Conservation (phyloP, 148 eudicot species). For the Polygonum maritimum region DNA sequence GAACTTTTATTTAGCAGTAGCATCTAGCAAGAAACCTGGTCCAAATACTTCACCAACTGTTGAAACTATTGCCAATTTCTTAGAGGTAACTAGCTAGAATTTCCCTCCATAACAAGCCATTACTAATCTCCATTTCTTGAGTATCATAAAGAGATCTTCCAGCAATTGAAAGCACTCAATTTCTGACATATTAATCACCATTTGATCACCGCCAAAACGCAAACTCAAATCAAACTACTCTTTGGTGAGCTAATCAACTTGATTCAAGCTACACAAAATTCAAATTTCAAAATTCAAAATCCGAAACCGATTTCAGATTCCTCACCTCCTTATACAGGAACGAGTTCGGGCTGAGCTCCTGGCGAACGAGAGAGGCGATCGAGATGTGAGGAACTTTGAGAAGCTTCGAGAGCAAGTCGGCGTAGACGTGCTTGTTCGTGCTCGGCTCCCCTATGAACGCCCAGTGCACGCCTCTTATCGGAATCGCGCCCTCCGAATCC, state of each 20-base stretch:
- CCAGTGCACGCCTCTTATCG: conserved; percentile 35
- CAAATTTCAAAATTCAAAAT: not conserved
- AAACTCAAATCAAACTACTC: not conserved
- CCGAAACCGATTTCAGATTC: not conserved
- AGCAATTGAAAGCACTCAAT: not conserved
- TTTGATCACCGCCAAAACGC: not conserved
- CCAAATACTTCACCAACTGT: not conserved
- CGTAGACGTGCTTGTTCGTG: conserved; percentile 29
- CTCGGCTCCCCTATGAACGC: conserved; percentile 35
- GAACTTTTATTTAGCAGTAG: no score
- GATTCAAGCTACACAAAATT: not conserved
- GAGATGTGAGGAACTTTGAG: conserved; percentile 29
- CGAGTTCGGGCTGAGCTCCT: conserved; percentile 30
- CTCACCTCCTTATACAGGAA: conserved; percentile 25
- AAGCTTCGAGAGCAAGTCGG: conserved; percentile 27
- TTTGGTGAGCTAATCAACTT: not conserved
- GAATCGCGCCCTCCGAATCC: conserved; percentile 13
- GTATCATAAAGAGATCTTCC: no score
- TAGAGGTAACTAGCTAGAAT: not conserved
- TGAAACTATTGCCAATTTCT: not conserved
- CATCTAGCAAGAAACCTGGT: not conserved
- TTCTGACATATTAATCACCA: not conserved
- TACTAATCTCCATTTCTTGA: not conserved
- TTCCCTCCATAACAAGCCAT: not conserved
- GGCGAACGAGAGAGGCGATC: conserved; percentile 26